Conservation (phyloP, 176 grass and related monocot species). For the Juncus inflexus region DNA sequence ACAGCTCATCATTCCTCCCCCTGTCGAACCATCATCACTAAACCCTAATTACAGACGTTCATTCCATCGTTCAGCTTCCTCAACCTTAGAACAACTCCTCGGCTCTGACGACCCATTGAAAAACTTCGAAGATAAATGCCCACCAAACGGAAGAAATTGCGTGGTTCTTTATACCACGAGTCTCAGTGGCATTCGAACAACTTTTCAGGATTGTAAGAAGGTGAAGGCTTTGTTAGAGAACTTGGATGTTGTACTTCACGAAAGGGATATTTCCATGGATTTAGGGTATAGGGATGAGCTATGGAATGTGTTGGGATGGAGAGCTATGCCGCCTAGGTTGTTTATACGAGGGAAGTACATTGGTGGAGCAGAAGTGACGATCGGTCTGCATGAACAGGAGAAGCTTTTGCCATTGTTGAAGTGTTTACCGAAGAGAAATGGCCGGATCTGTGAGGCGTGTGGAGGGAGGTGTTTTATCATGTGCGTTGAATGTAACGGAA, state of each 20-base stretch:
- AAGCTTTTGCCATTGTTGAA: constrained; percentile 44
- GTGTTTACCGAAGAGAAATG: constrained; percentile 1
- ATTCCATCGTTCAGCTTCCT: background rate
- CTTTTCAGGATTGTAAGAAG: constrained; percentile 64
- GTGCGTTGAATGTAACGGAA: constrained; percentile 56
- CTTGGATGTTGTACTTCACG: constrained; percentile 52
- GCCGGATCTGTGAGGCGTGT: constrained; percentile 35
- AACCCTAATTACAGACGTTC: constrained; percentile 7
- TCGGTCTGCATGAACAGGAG: constrained; percentile 62
- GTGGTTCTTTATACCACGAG: constrained; percentile 71
- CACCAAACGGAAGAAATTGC: constrained; percentile 31
- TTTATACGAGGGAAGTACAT: constrained; percentile 62
- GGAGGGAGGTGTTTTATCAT: constrained; percentile 47
- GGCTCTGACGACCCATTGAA: constrained; percentile 4
- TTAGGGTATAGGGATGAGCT: constrained; percentile 61
- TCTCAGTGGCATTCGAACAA: constrained; percentile 62
- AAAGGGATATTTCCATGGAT: constrained; percentile 88
- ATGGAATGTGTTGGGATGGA: constrained; percentile 37
- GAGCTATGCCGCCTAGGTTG: constrained; percentile 51
- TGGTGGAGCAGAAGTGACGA: constrained; percentile 48
- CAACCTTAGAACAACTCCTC: constrained; percentile 14
- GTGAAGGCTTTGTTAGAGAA: constrained; percentile 52
- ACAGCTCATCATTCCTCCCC: constrained; percentile 10
- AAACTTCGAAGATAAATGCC: constrained; percentile 45
- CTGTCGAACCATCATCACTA: constrained; percentile 9